phyloP scores from a whole-genome alignment of 75 land plant species.

The Adiantum capillusveneris region DNA sequence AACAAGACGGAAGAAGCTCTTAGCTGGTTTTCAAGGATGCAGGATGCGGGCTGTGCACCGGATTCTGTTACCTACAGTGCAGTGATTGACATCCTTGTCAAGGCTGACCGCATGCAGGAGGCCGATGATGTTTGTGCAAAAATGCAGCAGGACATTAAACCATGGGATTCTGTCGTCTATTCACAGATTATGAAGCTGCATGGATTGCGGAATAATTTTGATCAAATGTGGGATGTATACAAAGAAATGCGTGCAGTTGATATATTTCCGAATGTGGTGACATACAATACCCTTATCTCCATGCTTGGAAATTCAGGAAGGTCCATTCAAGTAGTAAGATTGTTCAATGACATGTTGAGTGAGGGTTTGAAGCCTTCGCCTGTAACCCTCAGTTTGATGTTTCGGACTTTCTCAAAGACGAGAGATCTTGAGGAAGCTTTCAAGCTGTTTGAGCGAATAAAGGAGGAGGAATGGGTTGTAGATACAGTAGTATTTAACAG shows the following conservation, averaged over 20 bases:
- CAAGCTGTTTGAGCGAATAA: constrained; percentile 60
- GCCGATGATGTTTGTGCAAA: constrained; percentile 49
- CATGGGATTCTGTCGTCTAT: constrained; percentile 75
- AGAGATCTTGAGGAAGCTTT: constrained; percentile 64
- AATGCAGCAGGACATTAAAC: constrained; percentile 58
- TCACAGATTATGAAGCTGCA: constrained; percentile 64
- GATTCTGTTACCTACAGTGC: constrained; percentile 88
- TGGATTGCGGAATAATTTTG: constrained; percentile 61
- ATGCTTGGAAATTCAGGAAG: constrained; percentile 65
- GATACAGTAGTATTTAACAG: constrained; percentile 77
- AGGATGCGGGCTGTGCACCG: constrained; percentile 65
- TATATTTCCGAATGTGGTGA: constrained; percentile 65
- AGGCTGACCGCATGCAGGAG: constrained; percentile 46
- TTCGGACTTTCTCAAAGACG: constrained; percentile 68
- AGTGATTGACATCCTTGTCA: constrained; percentile 85
- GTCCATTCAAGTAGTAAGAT: constrained; percentile 45
- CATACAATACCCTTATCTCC: constrained; percentile 60
- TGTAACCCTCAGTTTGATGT: constrained; percentile 63
- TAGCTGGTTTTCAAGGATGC: constrained; percentile 77
- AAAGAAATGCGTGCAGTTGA: constrained; percentile 62
- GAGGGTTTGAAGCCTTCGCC: constrained; percentile 58
- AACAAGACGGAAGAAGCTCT: constrained; percentile 70
- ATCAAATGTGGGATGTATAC: constrained; percentile 46
- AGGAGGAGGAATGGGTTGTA: constrained; percentile 41
- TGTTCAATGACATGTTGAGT: constrained; percentile 64